Conservation (phyloP, 345 rosid genomes). For the Dimocarpus longan region DNA sequence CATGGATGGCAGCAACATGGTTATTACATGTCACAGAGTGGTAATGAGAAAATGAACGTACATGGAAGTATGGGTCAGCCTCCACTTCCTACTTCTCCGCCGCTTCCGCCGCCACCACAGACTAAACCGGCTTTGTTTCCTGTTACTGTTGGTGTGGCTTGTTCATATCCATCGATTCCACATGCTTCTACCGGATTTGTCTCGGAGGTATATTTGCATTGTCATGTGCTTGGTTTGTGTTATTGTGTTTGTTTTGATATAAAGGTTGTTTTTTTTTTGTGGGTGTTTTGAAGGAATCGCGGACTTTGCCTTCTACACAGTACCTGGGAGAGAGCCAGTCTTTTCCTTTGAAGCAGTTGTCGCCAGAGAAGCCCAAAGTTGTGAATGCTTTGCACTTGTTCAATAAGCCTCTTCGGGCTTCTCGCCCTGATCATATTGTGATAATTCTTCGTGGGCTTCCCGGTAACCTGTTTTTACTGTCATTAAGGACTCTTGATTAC, state of each 20-base stretch:
- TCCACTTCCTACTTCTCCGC: constrained; percentile 68
- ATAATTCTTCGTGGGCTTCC: constrained; percentile 93
- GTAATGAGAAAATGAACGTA: constrained; percentile 25
- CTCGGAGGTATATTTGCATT: constrained; percentile 35
- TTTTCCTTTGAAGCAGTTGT: constrained; percentile 37
- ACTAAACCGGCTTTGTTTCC: constrained; percentile 53
- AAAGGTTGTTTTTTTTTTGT: neutral
- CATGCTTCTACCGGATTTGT: constrained; percentile 28
- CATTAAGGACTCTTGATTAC: neutral
- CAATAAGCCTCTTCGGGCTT: constrained; percentile 61
- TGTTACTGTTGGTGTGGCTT: constrained; percentile 32
- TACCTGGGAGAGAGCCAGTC: constrained; percentile 33
- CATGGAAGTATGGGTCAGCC: constrained; percentile 39
- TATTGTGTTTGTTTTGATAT: neutral
- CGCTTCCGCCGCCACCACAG: constrained; percentile 37
- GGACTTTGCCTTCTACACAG: constrained; percentile 35
- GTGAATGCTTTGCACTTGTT: constrained; percentile 74
- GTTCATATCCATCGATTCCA: constrained; percentile 27
- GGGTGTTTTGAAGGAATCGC: constrained; percentile 34
- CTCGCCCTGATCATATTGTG: constrained; percentile 86
- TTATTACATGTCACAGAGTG: constrained; percentile 11
- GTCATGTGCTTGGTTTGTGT: constrained; percentile 6
- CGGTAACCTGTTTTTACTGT: constrained; percentile 39
- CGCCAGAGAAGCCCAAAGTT: constrained; percentile 52
- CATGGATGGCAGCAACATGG: constrained; percentile 15